Conservation (phyloP, 2,329 filamentous ascomycete species). For the Nemania sp. region DNA sequence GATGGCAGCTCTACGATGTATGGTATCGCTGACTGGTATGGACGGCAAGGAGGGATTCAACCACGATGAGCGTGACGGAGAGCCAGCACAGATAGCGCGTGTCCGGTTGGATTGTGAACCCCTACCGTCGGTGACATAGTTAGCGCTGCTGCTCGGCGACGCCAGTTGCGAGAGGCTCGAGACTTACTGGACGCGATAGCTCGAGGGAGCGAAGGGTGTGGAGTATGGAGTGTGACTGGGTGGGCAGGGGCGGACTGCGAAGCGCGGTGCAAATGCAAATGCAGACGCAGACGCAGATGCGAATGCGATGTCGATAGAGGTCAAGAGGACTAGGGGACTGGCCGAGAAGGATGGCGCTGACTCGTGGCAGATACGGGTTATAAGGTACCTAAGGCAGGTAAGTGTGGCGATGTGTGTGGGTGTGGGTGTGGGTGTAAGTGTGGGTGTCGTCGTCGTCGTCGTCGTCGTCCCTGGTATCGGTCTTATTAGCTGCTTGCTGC, state of each 20-base stretch:
- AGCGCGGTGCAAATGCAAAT: too few species aligned
- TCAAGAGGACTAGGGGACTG: neutral
- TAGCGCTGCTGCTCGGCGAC: neutral
- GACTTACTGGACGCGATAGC: too few species aligned
- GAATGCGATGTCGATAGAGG: conserved; percentile 1
- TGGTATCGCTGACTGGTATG: neutral
- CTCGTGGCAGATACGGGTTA: neutral
- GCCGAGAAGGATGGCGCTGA: neutral
- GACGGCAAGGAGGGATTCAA: neutral
- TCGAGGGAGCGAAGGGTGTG: too few species aligned
- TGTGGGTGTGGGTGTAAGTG: neutral
- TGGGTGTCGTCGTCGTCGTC: too few species aligned
- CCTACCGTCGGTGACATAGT: neutral
- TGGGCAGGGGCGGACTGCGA: too few species aligned
- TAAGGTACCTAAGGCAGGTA: too few species aligned
- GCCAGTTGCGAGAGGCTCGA: neutral
- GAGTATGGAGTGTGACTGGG: too few species aligned
- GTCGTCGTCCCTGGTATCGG: too few species aligned
- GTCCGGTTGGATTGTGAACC: neutral
- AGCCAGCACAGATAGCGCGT: neutral
- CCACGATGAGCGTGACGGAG: neutral
- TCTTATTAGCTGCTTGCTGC: too few species aligned
- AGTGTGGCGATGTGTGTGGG: neutral
- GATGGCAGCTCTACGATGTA: conserved; percentile 1
- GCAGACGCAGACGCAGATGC: too few species aligned